phyloP scores from a whole-genome alignment of 176 grass and related monocot species.

The Poa pratensis region DNA sequence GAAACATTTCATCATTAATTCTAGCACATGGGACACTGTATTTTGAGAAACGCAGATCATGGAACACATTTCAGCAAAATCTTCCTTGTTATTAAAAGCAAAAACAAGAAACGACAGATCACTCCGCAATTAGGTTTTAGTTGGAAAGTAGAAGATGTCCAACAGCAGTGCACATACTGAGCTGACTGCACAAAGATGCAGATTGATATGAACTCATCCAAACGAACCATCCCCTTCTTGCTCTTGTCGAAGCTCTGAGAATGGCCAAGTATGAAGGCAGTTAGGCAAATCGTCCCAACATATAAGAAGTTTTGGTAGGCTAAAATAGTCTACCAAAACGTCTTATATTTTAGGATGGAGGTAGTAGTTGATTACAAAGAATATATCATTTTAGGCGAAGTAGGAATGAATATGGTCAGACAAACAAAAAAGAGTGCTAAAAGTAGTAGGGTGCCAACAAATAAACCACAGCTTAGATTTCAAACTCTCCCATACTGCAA shows the following conservation, averaged over 20 bases:
- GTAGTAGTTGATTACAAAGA: no score
- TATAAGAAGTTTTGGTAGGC: no score
- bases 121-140: background rate
- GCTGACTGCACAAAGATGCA: conserved; percentile 91
- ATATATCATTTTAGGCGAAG: no score
- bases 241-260: conserved; percentile 88
- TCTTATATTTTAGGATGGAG: no score
- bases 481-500: background rate
- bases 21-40: background rate
- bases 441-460: background rate
- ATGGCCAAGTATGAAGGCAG: background rate
- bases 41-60: background rate
- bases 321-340: no score
- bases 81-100: background rate
- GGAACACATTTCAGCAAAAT: background rate
- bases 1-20: no score
- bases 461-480: background rate
- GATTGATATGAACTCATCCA: conserved; percentile 89
- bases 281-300: no score
- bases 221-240: conserved; percentile 77
- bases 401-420: background rate
- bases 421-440: background rate
- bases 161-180: conserved; percentile 43
- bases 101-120: background rate
- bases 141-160: background rate